Percentiles rank a stretch among this genome's conserved stretches.
Conservation (phyloP, 2,329 filamentous ascomycete genomes). For the Fusarium poae region DNA sequence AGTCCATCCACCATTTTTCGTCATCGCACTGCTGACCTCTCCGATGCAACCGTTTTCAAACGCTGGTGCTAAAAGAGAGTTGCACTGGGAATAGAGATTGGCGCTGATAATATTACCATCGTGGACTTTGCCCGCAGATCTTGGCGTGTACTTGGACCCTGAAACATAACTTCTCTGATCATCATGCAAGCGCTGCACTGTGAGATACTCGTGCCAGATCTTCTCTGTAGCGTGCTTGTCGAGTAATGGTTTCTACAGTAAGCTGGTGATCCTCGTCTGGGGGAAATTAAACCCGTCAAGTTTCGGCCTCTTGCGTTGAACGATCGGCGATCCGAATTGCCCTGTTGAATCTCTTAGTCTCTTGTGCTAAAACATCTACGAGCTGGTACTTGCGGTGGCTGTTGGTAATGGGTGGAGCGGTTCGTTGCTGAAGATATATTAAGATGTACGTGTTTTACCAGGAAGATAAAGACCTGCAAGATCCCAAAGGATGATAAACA, state of each 20-base stretch:
- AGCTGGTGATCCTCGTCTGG: slow-evolving; percentile 38
- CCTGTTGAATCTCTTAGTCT: slow-evolving; percentile 8
- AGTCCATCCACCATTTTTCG: neutral
- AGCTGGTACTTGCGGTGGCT: slow-evolving; percentile 6
- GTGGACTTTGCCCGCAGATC: neutral
- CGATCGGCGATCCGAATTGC: slow-evolving; percentile 30
- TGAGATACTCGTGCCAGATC: slow-evolving; percentile 28
- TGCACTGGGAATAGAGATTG: slow-evolving; percentile 19
- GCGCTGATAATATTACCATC: slow-evolving; percentile 1
- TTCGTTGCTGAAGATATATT: slow-evolving; percentile 8
- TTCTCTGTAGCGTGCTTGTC: slow-evolving; percentile 1
- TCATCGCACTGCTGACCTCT: neutral
- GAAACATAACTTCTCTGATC: slow-evolving; percentile 7
- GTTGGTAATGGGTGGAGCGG: slow-evolving; percentile 18
- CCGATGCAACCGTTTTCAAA: slow-evolving; percentile 5
- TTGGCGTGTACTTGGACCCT: slow-evolving; percentile 5
- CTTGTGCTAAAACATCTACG: slow-evolving; percentile 8
- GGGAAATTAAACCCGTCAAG: slow-evolving; percentile 23
- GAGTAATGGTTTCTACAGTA: neutral
- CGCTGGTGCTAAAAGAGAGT: slow-evolving; percentile 1
- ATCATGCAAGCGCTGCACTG: slow-evolving; percentile 29
- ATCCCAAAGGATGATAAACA: slow-evolving; percentile 13
- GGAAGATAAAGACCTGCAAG: slow-evolving; percentile 21
- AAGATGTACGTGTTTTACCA: neutral
- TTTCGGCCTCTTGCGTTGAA: slow-evolving; percentile 5